Evolutionary conservation across 805 yeast species (phyloP), one percentile per base, ranked within the genome.

Genomic region (Isabelozyma pseudorhagii): DNA sequence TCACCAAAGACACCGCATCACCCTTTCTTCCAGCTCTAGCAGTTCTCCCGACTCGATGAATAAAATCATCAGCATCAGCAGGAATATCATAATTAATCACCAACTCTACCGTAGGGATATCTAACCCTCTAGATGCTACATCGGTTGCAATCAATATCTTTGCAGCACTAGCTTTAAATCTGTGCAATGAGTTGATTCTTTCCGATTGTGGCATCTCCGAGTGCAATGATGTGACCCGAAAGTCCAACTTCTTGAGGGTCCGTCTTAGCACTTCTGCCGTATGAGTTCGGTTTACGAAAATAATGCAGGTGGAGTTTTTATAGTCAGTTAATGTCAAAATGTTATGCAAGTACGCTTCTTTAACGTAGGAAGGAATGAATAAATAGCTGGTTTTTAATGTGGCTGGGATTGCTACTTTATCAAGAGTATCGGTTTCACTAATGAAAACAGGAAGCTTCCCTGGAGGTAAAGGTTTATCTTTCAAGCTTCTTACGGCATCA

Each of bases 31-130:
- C 98, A 2, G 98, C 98, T 80, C 99, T 87, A 8, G 98, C 99
- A 10, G 99, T 93, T 82, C 99, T 89, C 74, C 99, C 99, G 9
- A 93, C 96, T 67, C 99, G 78, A 70, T 94, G 99, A 47, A 94
- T 91, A 60, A 89, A 94, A 54, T 94, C 97, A 62, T 94, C 97
- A 3, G 98, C 89, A 62, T 94, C 97, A 0, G 94, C 91, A 5
- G 99, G 99, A 21, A 94, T 82, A 62, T 94, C 98, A 62, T 81
- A 94, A 64, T 94, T 94, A 25, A 94, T 71, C 25, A 94, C 98
- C 57, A 94, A 74, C 62, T 85, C 93, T 3, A 94, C 99, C 8
- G 83, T 78, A 9, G 98, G 99, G 49, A 94, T 94, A 78, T 94
- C 99, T 55, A 94, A 79, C 66, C 99, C 99, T 81, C 99, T 83